Evolutionary conservation across 495 filamentous ascomycete species (phyloP).

Genomic region (Gamarada debralockiae): DNA sequence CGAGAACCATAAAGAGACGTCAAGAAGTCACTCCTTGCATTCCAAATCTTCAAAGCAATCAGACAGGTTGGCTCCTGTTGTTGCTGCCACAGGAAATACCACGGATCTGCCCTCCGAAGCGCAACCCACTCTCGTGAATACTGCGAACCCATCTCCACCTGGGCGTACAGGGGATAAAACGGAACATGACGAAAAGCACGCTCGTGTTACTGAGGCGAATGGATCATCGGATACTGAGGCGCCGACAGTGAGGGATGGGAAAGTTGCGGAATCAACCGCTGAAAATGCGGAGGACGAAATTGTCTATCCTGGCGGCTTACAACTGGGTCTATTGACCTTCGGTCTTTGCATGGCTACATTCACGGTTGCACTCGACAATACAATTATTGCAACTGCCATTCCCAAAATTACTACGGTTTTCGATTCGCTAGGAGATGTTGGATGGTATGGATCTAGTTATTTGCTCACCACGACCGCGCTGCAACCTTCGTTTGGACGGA

Average conservation of each 20-base stretch:
- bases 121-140: no score
- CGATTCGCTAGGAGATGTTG: constrained; percentile 39
- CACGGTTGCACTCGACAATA: constrained; percentile 47
- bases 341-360: constrained; percentile 52
- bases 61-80: no score
- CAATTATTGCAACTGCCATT: constrained; percentile 43
- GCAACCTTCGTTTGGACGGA: constrained; percentile 45
- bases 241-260: background rate
- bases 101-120: no score
- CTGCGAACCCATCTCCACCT: constrained; percentile 2
- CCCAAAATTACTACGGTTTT: constrained; percentile 46
- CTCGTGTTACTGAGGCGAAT: constrained; percentile 4
- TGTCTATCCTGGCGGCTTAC: constrained; percentile 39
- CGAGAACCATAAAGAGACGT: constrained; percentile 21
- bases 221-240: background rate
- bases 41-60: constrained; percentile 5
- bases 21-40: constrained; percentile 8
- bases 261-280: no score
- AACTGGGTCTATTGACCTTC: constrained; percentile 42
- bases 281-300: constrained; percentile 15
- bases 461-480: constrained; percentile 46
- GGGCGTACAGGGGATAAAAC: background rate
- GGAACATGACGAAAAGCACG: constrained; percentile 1
- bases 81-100: no score
- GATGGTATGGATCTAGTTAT: constrained; percentile 32